A percentile compares a stretch with the other conserved stretches of the same genome.
Evolutionary conservation across 495 filamentous ascomycete species (phyloP).

Genomic region (Aspergillus asperescens): DNA sequence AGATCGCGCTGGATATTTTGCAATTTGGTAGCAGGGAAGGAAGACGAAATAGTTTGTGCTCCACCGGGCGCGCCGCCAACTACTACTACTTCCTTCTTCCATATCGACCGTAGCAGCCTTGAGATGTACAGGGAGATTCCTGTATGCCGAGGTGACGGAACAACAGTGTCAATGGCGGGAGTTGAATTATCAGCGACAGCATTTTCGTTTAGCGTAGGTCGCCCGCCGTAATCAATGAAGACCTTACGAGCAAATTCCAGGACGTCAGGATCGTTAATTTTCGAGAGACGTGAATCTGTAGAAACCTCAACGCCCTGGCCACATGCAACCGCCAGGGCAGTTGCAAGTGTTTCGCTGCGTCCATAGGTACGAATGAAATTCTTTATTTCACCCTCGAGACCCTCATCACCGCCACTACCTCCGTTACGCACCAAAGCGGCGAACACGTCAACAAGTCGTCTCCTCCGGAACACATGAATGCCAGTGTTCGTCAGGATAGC

Average conservation of each 20-base stretch:
- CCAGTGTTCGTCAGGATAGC: conserved; percentile 88
- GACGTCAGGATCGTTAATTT: conserved; percentile 73
- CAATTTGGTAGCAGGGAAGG: conserved; percentile 59
- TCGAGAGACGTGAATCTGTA: conserved; percentile 60
- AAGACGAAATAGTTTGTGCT: conserved; percentile 42
- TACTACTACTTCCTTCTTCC: conserved; percentile 63
- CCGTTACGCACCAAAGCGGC: conserved; percentile 67
- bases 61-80: conserved; percentile 54
- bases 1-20: conserved; percentile 73
- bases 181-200: conserved; percentile 55
- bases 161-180: conserved; percentile 67
- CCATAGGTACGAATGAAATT: conserved; percentile 82
- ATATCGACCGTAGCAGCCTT: conserved; percentile 76
- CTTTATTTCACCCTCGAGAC: conserved; percentile 69
- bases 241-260: conserved; percentile 76
- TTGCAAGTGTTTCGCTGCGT: conserved; percentile 76
- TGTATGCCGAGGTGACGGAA: conserved; percentile 81
- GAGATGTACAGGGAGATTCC: conserved; percentile 83
- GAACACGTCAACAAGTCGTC: conserved; percentile 89
- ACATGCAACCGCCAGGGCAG: conserved; percentile 92
- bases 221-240: conserved; percentile 86
- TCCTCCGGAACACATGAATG: conserved; percentile 74
- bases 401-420: conserved; percentile 66
- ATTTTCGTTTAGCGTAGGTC: conserved; percentile 71
- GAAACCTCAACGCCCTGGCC: conserved; percentile 79